phyloP scores from a whole-genome alignment of 768 basidiomycete species.

The Tubosaeta brunneosetosa region DNA sequence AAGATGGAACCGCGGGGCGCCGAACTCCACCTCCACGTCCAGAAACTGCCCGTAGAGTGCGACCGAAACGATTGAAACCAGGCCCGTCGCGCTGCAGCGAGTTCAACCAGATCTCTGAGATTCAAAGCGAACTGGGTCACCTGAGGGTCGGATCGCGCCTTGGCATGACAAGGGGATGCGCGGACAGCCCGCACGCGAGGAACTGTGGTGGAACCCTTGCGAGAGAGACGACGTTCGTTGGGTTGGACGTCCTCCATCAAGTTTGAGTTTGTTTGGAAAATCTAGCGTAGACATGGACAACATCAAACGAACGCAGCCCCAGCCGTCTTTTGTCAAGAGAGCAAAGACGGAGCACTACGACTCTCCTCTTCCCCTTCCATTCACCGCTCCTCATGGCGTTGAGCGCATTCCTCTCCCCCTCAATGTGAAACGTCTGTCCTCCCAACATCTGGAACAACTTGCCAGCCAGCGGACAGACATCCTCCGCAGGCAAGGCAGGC shows the following conservation, averaged over 20 bases:
- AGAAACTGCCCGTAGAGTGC: background rate
- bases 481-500: conserved; percentile 20
- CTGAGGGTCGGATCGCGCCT: background rate
- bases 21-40: background rate
- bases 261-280: conserved; percentile 23
- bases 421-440: conserved; percentile 8
- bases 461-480: conserved; percentile 12
- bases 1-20: background rate
- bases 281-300: conserved; percentile 14
- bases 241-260: conserved; percentile 37
- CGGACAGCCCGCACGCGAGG: conserved; percentile 23
- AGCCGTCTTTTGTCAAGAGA: conserved; percentile 12
- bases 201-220: conserved; percentile 29
- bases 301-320: conserved; percentile 12
- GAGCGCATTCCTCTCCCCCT: conserved; percentile 22
- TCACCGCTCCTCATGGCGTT: conserved; percentile 21
- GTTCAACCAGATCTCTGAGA: conserved; percentile 1
- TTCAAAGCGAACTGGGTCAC: conserved; percentile 1
- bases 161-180: too few relatives aligned
- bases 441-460: conserved; percentile 12
- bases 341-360: conserved; percentile 14
- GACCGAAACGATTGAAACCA: conserved; percentile 4
- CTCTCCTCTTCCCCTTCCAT: conserved; percentile 15
- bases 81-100: conserved; percentile 10
- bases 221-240: conserved; percentile 34